Conservation (phyloP, 176 grass and related monocot species). For the Raddia distichophylla region DNA sequence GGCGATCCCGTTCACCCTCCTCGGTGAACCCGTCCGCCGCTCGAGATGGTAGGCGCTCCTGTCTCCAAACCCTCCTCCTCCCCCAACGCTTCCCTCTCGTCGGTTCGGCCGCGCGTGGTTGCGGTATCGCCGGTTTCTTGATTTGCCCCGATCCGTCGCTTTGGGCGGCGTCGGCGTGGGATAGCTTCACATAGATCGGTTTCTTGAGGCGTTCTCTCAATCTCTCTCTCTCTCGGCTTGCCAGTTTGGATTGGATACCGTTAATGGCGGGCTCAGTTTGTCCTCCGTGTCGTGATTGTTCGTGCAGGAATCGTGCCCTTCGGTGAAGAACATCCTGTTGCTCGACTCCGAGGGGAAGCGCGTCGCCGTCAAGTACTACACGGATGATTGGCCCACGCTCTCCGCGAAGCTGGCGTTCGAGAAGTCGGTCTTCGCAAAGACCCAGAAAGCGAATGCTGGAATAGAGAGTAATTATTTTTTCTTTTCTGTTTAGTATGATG, state of each 20-base stretch:
- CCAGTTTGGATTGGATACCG: constrained; percentile 28
- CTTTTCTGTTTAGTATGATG: not conserved
- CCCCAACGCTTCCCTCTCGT: not conserved
- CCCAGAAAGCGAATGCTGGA: constrained; percentile 73
- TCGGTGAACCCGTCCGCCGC: not conserved
- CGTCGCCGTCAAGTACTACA: constrained; percentile 90
- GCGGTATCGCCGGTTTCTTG: not conserved
- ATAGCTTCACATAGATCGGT: not conserved
- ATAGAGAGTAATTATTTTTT: constrained; percentile 46
- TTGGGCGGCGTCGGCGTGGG: not conserved
- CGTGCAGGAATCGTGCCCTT: constrained; percentile 60
- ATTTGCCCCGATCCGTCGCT: constrained; percentile 28
- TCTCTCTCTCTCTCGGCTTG: not conserved
- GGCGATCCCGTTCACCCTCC: constrained; percentile 11
- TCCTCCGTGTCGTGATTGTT: not conserved
- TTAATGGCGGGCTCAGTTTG: not conserved
- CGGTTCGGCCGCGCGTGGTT: not conserved
- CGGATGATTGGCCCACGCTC: constrained; percentile 73
- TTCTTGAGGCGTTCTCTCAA: not conserved
- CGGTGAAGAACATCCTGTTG: constrained; percentile 78
- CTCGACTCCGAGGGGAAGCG: constrained; percentile 92
- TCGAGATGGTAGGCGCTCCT: constrained; percentile 37
- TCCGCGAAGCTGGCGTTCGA: constrained; percentile 82
- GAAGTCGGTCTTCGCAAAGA: constrained; percentile 87
- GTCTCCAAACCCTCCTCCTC: not conserved